phyloP scores from a whole-genome alignment of 805 yeast species.

The Pichia manshurica region DNA sequence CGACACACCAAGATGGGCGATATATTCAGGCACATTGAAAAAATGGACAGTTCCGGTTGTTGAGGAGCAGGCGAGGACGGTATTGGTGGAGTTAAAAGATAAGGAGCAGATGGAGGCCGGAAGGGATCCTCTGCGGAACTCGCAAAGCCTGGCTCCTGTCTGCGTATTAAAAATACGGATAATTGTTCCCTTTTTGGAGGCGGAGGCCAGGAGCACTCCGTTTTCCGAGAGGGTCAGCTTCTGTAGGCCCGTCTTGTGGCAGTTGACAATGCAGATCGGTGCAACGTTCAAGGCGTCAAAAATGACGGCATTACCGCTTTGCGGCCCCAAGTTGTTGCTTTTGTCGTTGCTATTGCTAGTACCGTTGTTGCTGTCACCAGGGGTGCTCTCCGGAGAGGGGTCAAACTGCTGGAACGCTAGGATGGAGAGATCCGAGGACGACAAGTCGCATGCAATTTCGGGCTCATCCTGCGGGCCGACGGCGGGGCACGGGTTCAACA shows the following conservation, averaged over 20 bases:
- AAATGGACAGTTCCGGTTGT: conserved; percentile 92
- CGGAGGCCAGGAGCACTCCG: conserved; percentile 80
- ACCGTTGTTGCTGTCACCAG: not conserved
- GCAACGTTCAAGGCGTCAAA: conserved; percentile 71
- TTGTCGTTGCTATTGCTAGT: not conserved
- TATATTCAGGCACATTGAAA: conserved; percentile 35
- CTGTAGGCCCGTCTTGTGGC: conserved; percentile 76
- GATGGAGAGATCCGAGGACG: conserved; percentile 42
- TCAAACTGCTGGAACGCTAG: conserved; percentile 52
- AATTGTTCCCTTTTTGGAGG: conserved; percentile 86
- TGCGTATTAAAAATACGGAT: conserved; percentile 72
- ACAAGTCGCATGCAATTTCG: conserved; percentile 23
- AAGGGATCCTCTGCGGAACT: conserved; percentile 82
- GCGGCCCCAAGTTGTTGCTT: not conserved
- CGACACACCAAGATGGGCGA: not conserved
- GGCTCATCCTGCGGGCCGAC: not conserved
- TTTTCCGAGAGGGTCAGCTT: conserved; percentile 62
- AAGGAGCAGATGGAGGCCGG: conserved; percentile 75
- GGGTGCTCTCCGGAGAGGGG: not conserved
- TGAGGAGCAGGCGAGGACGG: conserved; percentile 73
- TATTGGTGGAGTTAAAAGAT: conserved; percentile 65
- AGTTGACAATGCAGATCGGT: conserved; percentile 77
- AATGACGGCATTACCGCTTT: conserved; percentile 63
- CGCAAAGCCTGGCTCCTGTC: conserved; percentile 57
- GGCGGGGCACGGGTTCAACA: conserved; percentile 20